Conservation (phyloP, 176 grass and related monocot species). For the Carex pumila region DNA sequence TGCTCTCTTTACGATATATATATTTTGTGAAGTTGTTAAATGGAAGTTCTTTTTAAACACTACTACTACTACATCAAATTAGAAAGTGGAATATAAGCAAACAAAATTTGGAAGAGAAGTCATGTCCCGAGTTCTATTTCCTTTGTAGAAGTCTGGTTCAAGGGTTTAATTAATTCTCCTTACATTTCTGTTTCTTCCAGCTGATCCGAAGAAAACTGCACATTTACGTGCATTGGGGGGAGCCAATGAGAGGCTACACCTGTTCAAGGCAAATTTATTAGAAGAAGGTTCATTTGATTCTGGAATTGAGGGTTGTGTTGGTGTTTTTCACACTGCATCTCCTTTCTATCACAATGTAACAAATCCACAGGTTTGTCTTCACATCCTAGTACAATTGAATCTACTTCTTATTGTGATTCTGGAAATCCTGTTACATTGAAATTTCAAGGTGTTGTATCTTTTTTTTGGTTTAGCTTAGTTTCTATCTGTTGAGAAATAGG, state of each 20-base stretch:
- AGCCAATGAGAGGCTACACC: conserved; percentile 44
- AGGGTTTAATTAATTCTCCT: neutral
- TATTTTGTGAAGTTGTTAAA: neutral
- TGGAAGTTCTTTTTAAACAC: neutral
- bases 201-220: conserved; percentile 42
- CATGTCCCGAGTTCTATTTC: neutral
- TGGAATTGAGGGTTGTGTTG: conserved; percentile 37
- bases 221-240: conserved; percentile 34
- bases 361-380: neutral
- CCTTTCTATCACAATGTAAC: conserved; percentile 16
- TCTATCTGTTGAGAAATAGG: no score
- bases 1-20: neutral
- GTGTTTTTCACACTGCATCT: conserved; percentile 54
- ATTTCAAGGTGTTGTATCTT: neutral
- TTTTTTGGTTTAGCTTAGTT: neutral
- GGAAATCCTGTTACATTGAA: neutral
- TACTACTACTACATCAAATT: neutral
- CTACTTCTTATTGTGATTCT: neutral
- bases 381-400: neutral
- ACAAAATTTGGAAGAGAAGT: neutral
- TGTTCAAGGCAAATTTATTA: conserved; percentile 54
- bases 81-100: neutral
- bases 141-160: neutral
- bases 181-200: conserved; percentile 16
- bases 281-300: conserved; percentile 28